phyloP scores from a whole-genome alignment of 2,329 filamentous ascomycete genomes.

The Xylaria arbuscula region DNA sequence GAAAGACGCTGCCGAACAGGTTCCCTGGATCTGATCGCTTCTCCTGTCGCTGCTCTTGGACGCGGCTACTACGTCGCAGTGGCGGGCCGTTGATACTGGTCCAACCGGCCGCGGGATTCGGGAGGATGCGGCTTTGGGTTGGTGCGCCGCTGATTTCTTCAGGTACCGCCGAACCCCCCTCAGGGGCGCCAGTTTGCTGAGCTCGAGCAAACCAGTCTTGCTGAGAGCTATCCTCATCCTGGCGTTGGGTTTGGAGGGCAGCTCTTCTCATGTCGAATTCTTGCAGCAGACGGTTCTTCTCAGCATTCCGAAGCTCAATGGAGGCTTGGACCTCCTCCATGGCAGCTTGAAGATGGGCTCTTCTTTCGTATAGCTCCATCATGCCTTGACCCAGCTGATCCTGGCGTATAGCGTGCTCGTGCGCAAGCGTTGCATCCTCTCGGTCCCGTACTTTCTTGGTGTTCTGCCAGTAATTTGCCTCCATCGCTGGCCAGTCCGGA shows the following conservation, averaged over 20 bases:
- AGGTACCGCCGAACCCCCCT: conserved; percentile 39
- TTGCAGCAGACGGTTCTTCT: conserved; percentile 43
- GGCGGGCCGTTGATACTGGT: conserved; percentile 49
- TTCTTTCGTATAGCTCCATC: conserved; percentile 42
- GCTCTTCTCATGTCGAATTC: conserved; percentile 41
- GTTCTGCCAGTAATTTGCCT: conserved; percentile 43
- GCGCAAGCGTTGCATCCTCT: conserved; percentile 42
- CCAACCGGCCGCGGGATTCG: conserved; percentile 44
- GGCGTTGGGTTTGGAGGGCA: conserved; percentile 38
- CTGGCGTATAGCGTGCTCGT: conserved; percentile 40
- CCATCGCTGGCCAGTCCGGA: conserved; percentile 43
- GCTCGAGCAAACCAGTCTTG: conserved; percentile 40
- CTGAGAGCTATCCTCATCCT: conserved; percentile 44
- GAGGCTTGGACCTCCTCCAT: conserved; percentile 36
- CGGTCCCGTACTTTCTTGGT: conserved; percentile 40
- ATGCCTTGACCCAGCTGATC: conserved; percentile 42
- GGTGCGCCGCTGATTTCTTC: conserved; percentile 35
- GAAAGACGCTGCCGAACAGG: conserved; percentile 49
- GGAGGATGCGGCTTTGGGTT: conserved; percentile 36
- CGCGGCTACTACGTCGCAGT: conserved; percentile 43
- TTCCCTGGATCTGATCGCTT: conserved; percentile 49
- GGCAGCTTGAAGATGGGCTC: conserved; percentile 41
- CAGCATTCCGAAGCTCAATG: conserved; percentile 44
- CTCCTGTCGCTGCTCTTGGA: conserved; percentile 47
- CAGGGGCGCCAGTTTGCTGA: conserved; percentile 33